Evolutionary conservation across 768 basidiomycete genomes (phyloP), one percentile per base, ranked within the genome.

Genomic region (Lactarius indigo): DNA sequence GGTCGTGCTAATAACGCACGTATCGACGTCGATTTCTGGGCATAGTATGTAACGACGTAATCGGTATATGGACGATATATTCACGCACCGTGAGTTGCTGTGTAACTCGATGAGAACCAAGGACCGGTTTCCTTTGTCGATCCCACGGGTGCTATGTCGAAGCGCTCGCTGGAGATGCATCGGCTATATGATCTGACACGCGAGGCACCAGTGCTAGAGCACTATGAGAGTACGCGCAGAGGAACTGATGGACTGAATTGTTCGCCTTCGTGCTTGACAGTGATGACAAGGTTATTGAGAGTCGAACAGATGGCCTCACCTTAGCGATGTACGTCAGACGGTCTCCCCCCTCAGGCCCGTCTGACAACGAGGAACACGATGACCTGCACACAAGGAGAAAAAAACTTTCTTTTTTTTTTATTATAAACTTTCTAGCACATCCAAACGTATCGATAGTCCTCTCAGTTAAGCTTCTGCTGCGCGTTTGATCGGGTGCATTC

Each of bases 401-500:
- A 57, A 47, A 52, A 31, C 12, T 5, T 52, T 23, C 8, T 44
- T 57, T 52, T 41, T 41, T 41, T 41, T 35, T 35, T 35, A 33
- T 35, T n/a, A 57, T 52, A 64, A 66, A 26, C 44, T 37, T 52
- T 67, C 61, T 42, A 57, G 57, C 61, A 57, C 17, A 6, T 12
- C 8, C 31, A 61, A 28, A 62, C 55, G 44, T 28, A 37, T 55
- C 26, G 13, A 5, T 28, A 35, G 54, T 44, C 20, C 47, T 26
- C 23, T 26, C 31, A 8, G n/a, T 63, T 52, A 63, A 58, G 47
- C 56, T 63, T 57, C 15, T 20, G 28, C 28, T 39, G 33, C 57
- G 42, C 58, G 41, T 44, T 54, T 67, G 62, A 63, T 67, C 61
- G 57, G 66, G 1, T 47, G n/a, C n/a, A 59, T 59, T 6, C 7